Conservation (phyloP, 1,284 basidiomycete species). For the Malassezia equina region DNA sequence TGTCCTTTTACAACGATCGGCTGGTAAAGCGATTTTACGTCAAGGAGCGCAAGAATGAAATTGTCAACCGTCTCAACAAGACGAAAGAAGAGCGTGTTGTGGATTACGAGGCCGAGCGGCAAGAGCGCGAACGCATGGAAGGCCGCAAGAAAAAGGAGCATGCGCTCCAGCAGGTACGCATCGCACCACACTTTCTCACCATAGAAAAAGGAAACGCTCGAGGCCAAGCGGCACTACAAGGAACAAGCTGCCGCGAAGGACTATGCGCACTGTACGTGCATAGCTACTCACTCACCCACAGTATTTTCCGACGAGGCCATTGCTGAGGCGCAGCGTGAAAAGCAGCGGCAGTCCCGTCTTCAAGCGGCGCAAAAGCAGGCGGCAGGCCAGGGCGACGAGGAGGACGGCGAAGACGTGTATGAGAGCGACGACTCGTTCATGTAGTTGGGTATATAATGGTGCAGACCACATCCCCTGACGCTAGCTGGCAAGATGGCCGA, state of each 20-base stretch:
- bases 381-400: not conserved
- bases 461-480: not conserved
- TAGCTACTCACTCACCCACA: slow-evolving; percentile 9
- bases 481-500: slow-evolving; percentile 44
- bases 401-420: slow-evolving; percentile 18
- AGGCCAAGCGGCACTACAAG: slow-evolving; percentile 50
- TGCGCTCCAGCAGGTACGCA: slow-evolving; percentile 28
- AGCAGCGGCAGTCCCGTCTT: slow-evolving; percentile 19
- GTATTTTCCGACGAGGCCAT: slow-evolving; percentile 39
- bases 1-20: slow-evolving; percentile 84
- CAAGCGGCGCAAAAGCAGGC: slow-evolving; percentile 3
- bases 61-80: slow-evolving; percentile 90
- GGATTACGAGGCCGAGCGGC: slow-evolving; percentile 77
- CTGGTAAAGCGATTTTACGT: slow-evolving; percentile 60
- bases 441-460: slow-evolving; percentile 12
- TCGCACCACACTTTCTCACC: no score
- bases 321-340: slow-evolving; percentile 27
- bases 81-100: slow-evolving; percentile 63
- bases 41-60: slow-evolving; percentile 68
- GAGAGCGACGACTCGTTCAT: slow-evolving; percentile 42
- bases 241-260: slow-evolving; percentile 50
- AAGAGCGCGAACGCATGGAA: slow-evolving; percentile 53
- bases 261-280: slow-evolving; percentile 49
- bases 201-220: slow-evolving; percentile 25
- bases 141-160: slow-evolving; percentile 31